phyloP scores from a whole-genome alignment of 2,329 filamentous ascomycete genomes.

The Xylogone sp. region DNA sequence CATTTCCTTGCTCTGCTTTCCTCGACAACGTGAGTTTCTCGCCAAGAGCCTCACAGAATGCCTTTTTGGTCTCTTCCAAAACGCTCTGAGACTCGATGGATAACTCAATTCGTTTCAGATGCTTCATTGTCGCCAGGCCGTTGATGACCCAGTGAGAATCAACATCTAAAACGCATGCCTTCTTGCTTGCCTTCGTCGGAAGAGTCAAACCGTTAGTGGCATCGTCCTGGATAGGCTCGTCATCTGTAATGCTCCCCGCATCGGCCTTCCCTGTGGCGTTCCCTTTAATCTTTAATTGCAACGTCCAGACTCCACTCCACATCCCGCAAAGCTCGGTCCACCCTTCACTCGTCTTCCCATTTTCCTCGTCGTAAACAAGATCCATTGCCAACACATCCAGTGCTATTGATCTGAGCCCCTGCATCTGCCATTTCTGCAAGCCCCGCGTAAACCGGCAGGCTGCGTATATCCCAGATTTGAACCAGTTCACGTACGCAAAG shows the following conservation, averaged over 20 bases:
- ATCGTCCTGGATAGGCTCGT: too few relatives aligned
- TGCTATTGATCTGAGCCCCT: constrained; percentile 34
- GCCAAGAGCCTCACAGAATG: constrained; percentile 9
- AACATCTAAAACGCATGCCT: constrained; percentile 6
- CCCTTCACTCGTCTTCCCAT: neutral
- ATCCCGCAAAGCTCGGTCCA: constrained; percentile 13
- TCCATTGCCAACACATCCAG: constrained; percentile 39
- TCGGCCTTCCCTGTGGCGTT: neutral
- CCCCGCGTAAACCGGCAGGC: constrained; percentile 33
- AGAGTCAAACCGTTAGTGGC: too few relatives aligned
- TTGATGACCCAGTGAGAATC: constrained; percentile 9
- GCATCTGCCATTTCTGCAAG: constrained; percentile 38
- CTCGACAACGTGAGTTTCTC: neutral
- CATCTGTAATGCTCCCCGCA: too few relatives aligned
- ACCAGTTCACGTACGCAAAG: constrained; percentile 44
- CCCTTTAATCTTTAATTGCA: constrained; percentile 10
- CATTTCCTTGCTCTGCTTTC: neutral
- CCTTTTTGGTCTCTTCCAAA: constrained; percentile 4
- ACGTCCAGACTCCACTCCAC: constrained; percentile 9
- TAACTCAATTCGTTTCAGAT: constrained; percentile 9
- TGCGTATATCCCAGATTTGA: constrained; percentile 39
- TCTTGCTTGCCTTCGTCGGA: too few relatives aligned
- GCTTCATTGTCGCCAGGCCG: constrained; percentile 5
- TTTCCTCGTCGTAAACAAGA: constrained; percentile 17
- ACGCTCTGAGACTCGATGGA: constrained; percentile 14